Percentiles rank a stretch among this genome's conserved stretches.
Conservation (phyloP, 345 rosid species). For the Combretum micranthum region DNA sequence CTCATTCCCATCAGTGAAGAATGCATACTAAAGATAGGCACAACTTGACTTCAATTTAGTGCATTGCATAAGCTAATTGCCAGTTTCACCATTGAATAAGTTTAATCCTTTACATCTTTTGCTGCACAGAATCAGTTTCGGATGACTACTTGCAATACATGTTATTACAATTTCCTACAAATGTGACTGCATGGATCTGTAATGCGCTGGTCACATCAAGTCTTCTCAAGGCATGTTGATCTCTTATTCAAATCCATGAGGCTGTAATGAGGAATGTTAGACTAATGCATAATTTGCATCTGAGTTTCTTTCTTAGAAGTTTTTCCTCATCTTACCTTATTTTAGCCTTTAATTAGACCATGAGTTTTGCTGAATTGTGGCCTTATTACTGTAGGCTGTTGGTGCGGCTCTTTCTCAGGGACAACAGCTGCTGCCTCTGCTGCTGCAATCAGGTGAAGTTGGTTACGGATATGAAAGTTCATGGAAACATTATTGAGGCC, state of each 20-base stretch:
- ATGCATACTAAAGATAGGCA: no score
- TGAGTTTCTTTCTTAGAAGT: neutral
- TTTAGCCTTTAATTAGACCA: neutral
- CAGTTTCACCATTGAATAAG: neutral
- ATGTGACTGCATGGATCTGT: constrained; percentile 95
- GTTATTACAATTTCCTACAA: constrained; percentile 89
- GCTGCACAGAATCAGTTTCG: constrained; percentile 72
- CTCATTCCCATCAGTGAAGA: neutral
- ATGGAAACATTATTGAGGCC: no score
- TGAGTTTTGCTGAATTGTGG: constrained; percentile 4
- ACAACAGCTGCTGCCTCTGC: constrained; percentile 86
- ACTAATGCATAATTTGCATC: no score
- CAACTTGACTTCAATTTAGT: no score
- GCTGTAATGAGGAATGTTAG: no score
- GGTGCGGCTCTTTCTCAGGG: constrained; percentile 86
- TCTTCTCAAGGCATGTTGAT: constrained; percentile 81
- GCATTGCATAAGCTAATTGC: neutral
- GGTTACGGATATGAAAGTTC: no score
- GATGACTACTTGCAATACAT: constrained; percentile 91
- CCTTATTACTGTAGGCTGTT: constrained; percentile 55
- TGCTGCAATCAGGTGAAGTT: constrained; percentile 79
- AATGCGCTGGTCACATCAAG: constrained; percentile 86
- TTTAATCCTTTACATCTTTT: constrained; percentile 8
- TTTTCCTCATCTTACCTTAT: neutral
- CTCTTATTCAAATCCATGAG: no score